Percentiles rank a stretch among this genome's conserved stretches.
Evolutionary conservation across 164 flowering plant genomes (phyloP).

Genomic region (Tetracentron sinense): DNA sequence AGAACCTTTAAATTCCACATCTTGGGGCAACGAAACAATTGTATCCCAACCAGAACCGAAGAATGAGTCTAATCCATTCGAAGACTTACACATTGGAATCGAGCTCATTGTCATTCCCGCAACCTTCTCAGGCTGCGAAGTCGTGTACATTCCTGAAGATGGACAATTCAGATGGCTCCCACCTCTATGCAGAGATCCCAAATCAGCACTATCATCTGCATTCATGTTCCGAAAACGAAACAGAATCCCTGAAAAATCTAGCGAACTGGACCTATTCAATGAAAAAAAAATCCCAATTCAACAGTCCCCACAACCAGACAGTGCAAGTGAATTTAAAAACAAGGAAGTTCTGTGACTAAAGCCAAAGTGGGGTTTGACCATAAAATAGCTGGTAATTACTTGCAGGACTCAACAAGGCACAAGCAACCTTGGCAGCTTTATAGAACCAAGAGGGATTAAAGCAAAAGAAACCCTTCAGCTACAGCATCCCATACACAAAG

Average conservation of each 20-base stretch:
- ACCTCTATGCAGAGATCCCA: slow-evolving; percentile 43
- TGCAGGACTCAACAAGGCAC: slow-evolving; percentile 87
- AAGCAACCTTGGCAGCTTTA: slow-evolving; percentile 78
- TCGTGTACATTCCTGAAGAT: slow-evolving; percentile 35
- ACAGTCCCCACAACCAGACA: slow-evolving; percentile 21
- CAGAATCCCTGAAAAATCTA: slow-evolving; percentile 4
- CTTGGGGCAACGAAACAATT: slow-evolving; percentile 47
- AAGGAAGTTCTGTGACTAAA: slow-evolving; percentile 28
- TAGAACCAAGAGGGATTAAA: slow-evolving; percentile 40
- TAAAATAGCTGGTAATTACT: slow-evolving; percentile 48
- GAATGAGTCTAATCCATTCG: slow-evolving; percentile 41
- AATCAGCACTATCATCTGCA: slow-evolving; percentile 39
- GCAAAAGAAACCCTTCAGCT: slow-evolving; percentile 51
- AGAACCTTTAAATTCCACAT: slow-evolving; percentile 42
- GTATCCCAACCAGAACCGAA: slow-evolving; percentile 74
- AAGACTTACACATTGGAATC: slow-evolving; percentile 34
- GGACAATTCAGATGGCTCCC: slow-evolving; percentile 31
- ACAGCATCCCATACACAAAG: slow-evolving; percentile 51
- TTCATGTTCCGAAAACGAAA: slow-evolving; percentile 34
- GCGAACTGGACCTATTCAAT: background rate
- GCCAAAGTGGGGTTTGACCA: slow-evolving; percentile 58
- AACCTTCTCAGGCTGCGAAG: slow-evolving; percentile 30
- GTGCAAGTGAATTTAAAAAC: slow-evolving; percentile 7
- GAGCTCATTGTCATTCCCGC: slow-evolving; percentile 37
- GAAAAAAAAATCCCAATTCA: slow-evolving; percentile 17